phyloP scores from a whole-genome alignment of 1,284 basidiomycete species.

The Mycosarcoma maydis region DNA sequence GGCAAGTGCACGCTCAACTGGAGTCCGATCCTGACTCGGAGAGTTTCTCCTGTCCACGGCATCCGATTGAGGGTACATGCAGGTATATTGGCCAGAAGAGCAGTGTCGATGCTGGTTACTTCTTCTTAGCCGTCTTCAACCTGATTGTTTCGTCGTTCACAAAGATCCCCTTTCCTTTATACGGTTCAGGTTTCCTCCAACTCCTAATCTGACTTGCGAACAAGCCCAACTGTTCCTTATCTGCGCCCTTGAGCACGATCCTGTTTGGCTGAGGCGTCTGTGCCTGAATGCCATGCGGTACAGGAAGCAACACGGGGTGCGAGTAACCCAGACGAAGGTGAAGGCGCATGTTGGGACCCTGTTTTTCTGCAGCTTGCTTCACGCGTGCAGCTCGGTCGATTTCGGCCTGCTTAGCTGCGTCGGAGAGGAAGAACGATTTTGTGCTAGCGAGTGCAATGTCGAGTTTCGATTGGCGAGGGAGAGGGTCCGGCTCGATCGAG shows the following conservation, averaged over 20 bases:
- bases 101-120: slow-evolving; percentile 71
- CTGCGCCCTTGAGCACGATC: slow-evolving; percentile 70
- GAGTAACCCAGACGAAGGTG: slow-evolving; percentile 78
- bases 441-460: slow-evolving; percentile 37
- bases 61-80: no score
- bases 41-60: no score
- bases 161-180: slow-evolving; percentile 88
- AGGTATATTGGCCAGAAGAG: no score
- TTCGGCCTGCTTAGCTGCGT: slow-evolving; percentile 46
- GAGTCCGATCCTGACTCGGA: no score
- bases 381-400: slow-evolving; percentile 20
- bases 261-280: slow-evolving; percentile 69
- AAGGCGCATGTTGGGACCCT: slow-evolving; percentile 46
- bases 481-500: slow-evolving; percentile 82
- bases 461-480: slow-evolving; percentile 43
- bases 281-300: slow-evolving; percentile 71
- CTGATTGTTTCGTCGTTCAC: slow-evolving; percentile 86
- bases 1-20: no score
- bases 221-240: slow-evolving; percentile 77
- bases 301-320: slow-evolving; percentile 83
- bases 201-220: slow-evolving; percentile 87
- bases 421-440: slow-evolving; percentile 46
- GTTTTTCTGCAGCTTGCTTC: slow-evolving; percentile 18
- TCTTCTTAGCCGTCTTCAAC: slow-evolving; percentile 93
- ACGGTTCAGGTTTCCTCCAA: slow-evolving; percentile 91